Conservation (phyloP, 331 rosid genomes). For the Quercus lobata region DNA sequence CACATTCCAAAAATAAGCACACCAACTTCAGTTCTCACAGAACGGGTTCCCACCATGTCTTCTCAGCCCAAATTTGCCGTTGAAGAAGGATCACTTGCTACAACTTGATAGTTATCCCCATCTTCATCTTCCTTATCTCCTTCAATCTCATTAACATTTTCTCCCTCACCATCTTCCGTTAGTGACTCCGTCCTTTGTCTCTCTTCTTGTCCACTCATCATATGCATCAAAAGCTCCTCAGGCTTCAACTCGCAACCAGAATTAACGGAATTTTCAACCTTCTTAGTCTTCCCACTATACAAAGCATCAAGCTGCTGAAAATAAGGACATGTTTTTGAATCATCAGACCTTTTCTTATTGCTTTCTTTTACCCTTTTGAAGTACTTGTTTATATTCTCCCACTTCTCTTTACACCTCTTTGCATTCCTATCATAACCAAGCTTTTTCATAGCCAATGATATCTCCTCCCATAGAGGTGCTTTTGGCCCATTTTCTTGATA, state of each 20-base stretch:
- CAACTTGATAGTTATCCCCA: conserved; percentile 28
- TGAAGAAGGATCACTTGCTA: conserved; percentile 31
- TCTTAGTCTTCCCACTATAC: conserved; percentile 44
- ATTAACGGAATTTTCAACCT: conserved; percentile 25
- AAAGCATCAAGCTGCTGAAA: conserved; percentile 66
- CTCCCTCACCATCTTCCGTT: conserved; percentile 37
- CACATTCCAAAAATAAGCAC: conserved; percentile 3
- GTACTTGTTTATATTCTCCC: conserved; percentile 97
- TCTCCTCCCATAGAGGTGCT: conserved; percentile 84
- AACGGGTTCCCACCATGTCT: background rate
- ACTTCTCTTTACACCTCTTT: conserved; percentile 91
- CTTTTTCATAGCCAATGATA: conserved; percentile 60
- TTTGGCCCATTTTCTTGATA: conserved; percentile 57
- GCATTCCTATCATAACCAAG: conserved; percentile 63
- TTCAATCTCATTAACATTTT: conserved; percentile 31
- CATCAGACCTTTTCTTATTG: conserved; percentile 60
- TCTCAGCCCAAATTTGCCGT: conserved; percentile 33
- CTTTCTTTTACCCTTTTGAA: conserved; percentile 78
- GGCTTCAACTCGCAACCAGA: conserved; percentile 53
- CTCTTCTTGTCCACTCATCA: conserved; percentile 57
- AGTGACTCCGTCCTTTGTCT: conserved; percentile 25
- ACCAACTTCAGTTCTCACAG: conserved; percentile 13
- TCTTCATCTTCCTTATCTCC: conserved; percentile 29
- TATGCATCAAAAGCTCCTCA: conserved; percentile 79
- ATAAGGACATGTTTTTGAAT: conserved; percentile 84